Evolutionary conservation across 768 basidiomycete species (phyloP), one percentile per base, ranked within the genome.

Genomic region (Hortiboletus flavorubellus): DNA sequence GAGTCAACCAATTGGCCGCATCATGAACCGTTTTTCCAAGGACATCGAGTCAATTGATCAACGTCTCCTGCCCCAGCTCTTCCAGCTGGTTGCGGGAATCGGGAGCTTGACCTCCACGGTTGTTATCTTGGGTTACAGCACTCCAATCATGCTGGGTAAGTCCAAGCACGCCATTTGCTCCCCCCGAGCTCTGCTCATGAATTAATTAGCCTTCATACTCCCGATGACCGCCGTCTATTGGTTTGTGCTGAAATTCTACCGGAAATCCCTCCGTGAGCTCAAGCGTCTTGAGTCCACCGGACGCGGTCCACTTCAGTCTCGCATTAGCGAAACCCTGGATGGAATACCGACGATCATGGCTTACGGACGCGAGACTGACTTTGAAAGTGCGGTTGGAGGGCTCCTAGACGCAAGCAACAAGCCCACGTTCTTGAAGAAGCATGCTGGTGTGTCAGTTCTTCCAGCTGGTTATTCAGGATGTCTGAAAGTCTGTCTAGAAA

Each of bases 241-340:
- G 55, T 70, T 76, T 61, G 72, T 73, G 34, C 78, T 78, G 14
- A 63, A 54, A 5, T 80, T 77, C 72, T 80, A 81, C 67, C 76
- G 79, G 56, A 67, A 69, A n/a, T 72, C 72, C 11, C 74, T 78
- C 0, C 71, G 79, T 18, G 78, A 80, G 61, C 73, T 81, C 66
- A 81, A 82, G 65, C 61, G 63, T 41, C 44, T 66, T 60, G 79
- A 81, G 59, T 74, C 76, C 41, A 68, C 73, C 41, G 72, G 79
- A 5, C 77, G 78, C 12, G 76, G 76, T 8, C 72, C 75, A 3
- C 75, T 83, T 18, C 81, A 82, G 54, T 74, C 78, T 2, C 77
- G 78, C 51, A 81, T 81, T 67, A 75, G 73, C 41, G 81, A 82
- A 65, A 77, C 75, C 2, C 70, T 83, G 5, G 73, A 74, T 21